These are phyloP conservation scores for Agaricales sp. DNA, from an alignment of 1,284 basidiomycete species.

Conservation along the genomic window DNA sequence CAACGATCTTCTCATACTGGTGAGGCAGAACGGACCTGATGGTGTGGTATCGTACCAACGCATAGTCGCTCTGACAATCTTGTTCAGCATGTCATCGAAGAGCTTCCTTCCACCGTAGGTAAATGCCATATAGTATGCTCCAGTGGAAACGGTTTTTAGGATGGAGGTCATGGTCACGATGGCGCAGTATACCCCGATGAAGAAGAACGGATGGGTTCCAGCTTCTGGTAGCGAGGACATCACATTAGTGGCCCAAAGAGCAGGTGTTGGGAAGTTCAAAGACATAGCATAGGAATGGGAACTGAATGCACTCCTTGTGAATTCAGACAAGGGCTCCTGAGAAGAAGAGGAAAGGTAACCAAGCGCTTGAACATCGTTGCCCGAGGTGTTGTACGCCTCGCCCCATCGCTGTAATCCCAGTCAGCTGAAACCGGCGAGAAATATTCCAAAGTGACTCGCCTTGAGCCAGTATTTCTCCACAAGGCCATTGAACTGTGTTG, in stretches of 20 bases:
- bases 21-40: constrained; percentile 26
- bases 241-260: constrained; percentile 17
- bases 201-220: constrained; percentile 48
- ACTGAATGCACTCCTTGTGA: background rate
- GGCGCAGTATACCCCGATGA: constrained; percentile 48
- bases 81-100: constrained; percentile 30
- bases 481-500: constrained; percentile 35
- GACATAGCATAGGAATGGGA: constrained; percentile 16
- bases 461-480: constrained; percentile 69
- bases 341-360: constrained; percentile 28
- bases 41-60: constrained; percentile 18
- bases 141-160: constrained; percentile 31
- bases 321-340: constrained; percentile 15
- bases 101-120: constrained; percentile 47
- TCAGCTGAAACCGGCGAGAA: background rate
- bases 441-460: constrained; percentile 25
- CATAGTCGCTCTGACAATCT: background rate
- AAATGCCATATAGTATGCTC: constrained; percentile 52
- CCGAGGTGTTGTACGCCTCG: constrained; percentile 34
- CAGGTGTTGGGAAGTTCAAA: constrained; percentile 12
- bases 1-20: too few species aligned
- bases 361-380: constrained; percentile 17
- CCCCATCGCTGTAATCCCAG: constrained; percentile 42
- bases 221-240: constrained; percentile 28
- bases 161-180: constrained; percentile 40